Evolutionary conservation across 768 basidiomycete genomes (phyloP).

Genomic region (Pulveroboletus ravenelii): DNA sequence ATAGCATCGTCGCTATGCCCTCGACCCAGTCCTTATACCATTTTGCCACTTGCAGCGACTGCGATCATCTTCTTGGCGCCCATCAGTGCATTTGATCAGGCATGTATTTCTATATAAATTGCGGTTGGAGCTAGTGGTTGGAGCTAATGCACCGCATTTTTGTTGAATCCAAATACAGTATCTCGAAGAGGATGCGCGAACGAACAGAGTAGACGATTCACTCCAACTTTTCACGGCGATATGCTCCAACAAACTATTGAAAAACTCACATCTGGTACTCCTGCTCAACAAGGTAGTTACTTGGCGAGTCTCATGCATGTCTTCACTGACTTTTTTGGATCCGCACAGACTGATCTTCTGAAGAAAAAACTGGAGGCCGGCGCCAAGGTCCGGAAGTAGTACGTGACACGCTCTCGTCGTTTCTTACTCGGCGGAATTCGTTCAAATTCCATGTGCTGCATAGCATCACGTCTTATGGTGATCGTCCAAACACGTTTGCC

Average conservation of each 20-base stretch:
- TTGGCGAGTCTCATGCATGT: slow-evolving; percentile 2
- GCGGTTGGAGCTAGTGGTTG: neutral
- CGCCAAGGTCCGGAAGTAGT: slow-evolving; percentile 72
- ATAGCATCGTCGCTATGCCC: slow-evolving; percentile 16
- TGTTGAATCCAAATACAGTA: slow-evolving; percentile 43
- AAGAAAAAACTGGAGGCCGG: slow-evolving; percentile 67
- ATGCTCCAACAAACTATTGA: slow-evolving; percentile 70
- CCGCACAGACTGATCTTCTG: slow-evolving; percentile 60
- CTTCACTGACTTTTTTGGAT: slow-evolving; percentile 7
- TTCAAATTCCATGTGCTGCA: neutral
- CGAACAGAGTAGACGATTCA: slow-evolving; percentile 79
- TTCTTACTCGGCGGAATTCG: neutral
- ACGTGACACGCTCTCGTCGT: slow-evolving; percentile 28
- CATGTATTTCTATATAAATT: slow-evolving; percentile 24
- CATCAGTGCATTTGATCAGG: slow-evolving; percentile 85
- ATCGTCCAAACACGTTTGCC: slow-evolving; percentile 66
- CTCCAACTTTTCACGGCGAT: slow-evolving; percentile 72
- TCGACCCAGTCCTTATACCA: slow-evolving; percentile 5
- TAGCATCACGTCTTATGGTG: slow-evolving; percentile 75
- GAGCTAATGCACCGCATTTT: slow-evolving; percentile 8
- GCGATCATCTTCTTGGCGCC: slow-evolving; percentile 86
- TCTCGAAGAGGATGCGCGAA: slow-evolving; percentile 74
- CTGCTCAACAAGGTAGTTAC: slow-evolving; percentile 68
- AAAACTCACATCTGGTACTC: slow-evolving; percentile 67
- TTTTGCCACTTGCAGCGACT: slow-evolving; percentile 44